phyloP scores from a whole-genome alignment of 257 asterid species.

The Solanum chilense region DNA sequence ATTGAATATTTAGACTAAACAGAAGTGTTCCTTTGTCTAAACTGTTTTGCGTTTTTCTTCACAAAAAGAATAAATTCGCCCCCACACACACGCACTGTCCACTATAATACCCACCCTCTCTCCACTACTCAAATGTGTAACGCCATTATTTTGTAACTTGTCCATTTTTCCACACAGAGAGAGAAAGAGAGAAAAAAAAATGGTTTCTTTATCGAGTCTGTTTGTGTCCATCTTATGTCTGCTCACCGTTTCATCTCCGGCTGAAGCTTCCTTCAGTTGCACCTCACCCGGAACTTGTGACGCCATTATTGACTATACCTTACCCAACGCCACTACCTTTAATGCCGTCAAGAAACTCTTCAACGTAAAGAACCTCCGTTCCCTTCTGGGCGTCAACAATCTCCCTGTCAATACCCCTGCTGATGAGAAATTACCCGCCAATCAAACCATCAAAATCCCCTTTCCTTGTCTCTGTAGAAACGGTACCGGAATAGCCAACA shows the following conservation, averaged over 20 bases:
- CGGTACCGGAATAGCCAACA: conserved; percentile 51
- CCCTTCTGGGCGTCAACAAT: conserved; percentile 66
- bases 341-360: conserved; percentile 36
- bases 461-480: conserved; percentile 58
- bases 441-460: conserved; percentile 35
- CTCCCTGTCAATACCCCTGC: conserved; percentile 27
- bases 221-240: too few species aligned
- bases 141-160: not conserved
- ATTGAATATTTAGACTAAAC: too few species aligned
- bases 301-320: conserved; percentile 43
- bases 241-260: not conserved
- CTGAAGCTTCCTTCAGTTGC: conserved; percentile 35
- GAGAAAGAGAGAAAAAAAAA: not conserved
- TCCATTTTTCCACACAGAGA: not conserved
- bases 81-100: not conserved
- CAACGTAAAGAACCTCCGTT: conserved; percentile 29
- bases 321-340: conserved; percentile 62
- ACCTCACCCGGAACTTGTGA: conserved; percentile 28
- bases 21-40: not conserved
- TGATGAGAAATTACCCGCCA: conserved; percentile 13
- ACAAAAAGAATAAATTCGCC: not conserved
- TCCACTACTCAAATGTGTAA: not conserved
- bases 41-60: not conserved
- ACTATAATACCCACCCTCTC: not conserved
- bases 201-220: not conserved